Base-by-base conservation (phyloP, 164 flowering plant species). In the Santalum album region DNA sequence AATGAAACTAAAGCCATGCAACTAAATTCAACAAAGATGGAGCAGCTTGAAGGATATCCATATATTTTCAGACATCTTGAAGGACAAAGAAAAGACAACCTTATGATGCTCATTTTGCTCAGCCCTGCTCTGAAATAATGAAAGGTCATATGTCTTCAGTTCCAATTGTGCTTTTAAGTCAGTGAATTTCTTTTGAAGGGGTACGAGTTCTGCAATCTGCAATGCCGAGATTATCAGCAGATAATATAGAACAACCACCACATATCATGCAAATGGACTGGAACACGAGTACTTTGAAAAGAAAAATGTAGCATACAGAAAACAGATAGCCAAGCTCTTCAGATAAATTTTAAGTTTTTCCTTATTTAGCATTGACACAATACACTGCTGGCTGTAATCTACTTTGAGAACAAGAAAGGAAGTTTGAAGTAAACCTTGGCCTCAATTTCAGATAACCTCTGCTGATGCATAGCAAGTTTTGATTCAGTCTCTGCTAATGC, bases 31-130 rank as follows among this genome's bases (percentile, higher is more conserved):
- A 16, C 24, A 25, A 23, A 46, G 39, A 24, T 16, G 25, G 15
- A 17, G 46, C 25, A 23, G 29, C 15, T 1, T 46, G 50, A 46
- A n/a, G 25, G 27, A 25, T 27, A 48, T 32, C 39, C n/a, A 35
- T n/a, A n/a, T n/a, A n/a, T n/a, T n/a, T n/a, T n/a, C 16, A 46
- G 23, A 49, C 5, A 35, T 25, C 14, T 15, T 24, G n/a, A 11
- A 27, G 35, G 25, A 60, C 40, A n/a, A 34, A 54, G 54, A 44
- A 17, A 36, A 52, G 24, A 48, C 40, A 58, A 87, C 99, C 97
- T 90, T 90, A 56, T 90, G 97, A 59, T 90, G 97, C 76, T 87
- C 97, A 75, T 90, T 87, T 68, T 94, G 95, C 65, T 94, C 88
- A 68, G 87, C 96, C 71, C 97, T 79, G 39, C 68, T 73, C 65